Conservation (phyloP, 2,329 filamentous ascomycete species). For the Daldinia eschscholtzii region DNA sequence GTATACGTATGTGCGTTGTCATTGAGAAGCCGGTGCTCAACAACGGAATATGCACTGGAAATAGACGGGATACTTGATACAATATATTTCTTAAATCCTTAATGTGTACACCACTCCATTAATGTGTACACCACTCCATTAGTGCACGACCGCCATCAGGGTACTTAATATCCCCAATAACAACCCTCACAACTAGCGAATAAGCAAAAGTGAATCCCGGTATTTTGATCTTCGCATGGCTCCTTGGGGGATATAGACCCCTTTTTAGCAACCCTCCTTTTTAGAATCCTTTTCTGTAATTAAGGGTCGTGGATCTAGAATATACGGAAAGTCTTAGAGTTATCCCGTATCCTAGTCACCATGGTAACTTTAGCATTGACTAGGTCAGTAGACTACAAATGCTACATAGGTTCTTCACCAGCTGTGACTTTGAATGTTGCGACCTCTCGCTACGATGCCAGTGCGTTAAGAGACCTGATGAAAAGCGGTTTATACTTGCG, state of each 20-base stretch:
- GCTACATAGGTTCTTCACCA: not conserved
- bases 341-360: not conserved
- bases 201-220: not conserved
- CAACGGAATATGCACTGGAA: not conserved
- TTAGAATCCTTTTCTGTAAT: not conserved
- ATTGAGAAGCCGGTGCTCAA: not conserved
- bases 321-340: not conserved
- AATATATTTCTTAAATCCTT: not conserved
- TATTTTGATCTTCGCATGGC: not conserved
- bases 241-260: not conserved
- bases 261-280: not conserved
- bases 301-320: not conserved
- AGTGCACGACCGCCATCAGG: not conserved
- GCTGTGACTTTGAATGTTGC: not conserved
- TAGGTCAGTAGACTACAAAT: not conserved
- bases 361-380: not conserved
- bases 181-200: not conserved
- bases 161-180: not conserved
- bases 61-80: not conserved
- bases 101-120: not conserved
- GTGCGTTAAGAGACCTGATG: not conserved
- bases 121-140: not conserved
- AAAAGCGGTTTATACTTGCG: not conserved
- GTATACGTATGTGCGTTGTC: not conserved
- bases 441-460: not conserved